Evolutionary conservation across 2,329 filamentous ascomycete species (phyloP), one percentile per base, ranked within the genome.

Genomic region (Pseudonectria buxi): DNA sequence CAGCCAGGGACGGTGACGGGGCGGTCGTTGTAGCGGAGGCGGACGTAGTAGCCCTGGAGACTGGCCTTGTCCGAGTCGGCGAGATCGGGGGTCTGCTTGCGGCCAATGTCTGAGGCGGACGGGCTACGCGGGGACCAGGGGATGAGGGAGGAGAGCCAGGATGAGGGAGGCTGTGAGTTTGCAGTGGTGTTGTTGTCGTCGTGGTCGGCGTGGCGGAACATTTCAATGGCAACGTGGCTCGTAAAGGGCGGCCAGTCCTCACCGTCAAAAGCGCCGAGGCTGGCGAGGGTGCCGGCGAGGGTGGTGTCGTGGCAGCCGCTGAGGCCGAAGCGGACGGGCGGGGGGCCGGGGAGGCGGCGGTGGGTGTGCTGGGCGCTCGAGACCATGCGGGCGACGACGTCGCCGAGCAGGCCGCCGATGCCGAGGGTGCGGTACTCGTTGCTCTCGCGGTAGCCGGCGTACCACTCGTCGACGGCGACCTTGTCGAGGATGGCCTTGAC

Each of bases 241-340:
- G 90, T 95, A 55, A 90, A 98, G 0, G 88, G 89, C 1, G 92
- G 92, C 92, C 92, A 98, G 25, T 73, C 71, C 31, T 74, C 75
- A 14, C 67, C 66, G 28, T 85, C 69, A 56, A 86, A 92, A 3
- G 84, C 83, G 3, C 90, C 92, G 6, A 96, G 62, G 46, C 85
- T 86, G 12, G 81, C 67, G 18, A 98, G 66, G 2, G 87, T 68
- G 2, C 76, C 85, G 3, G 86, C 92, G 5, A 98, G 72, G 1
- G 92, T 96, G 3, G 92, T 96, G 56, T 96, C 89, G 61, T 95
- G 89, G 54, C 89, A 95, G 24, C 89, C 89, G 46, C 78, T 85
- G 53, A 96, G 67, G 12, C 79, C 82, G 45, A 96, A 81, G 43
- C 81, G 83, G 51, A 92, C 71, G 45, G 47, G 71, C 47, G 51